Evolutionary conservation across 805 yeast species (phyloP).

Genomic region (Wickerhamiella azymoides): DNA sequence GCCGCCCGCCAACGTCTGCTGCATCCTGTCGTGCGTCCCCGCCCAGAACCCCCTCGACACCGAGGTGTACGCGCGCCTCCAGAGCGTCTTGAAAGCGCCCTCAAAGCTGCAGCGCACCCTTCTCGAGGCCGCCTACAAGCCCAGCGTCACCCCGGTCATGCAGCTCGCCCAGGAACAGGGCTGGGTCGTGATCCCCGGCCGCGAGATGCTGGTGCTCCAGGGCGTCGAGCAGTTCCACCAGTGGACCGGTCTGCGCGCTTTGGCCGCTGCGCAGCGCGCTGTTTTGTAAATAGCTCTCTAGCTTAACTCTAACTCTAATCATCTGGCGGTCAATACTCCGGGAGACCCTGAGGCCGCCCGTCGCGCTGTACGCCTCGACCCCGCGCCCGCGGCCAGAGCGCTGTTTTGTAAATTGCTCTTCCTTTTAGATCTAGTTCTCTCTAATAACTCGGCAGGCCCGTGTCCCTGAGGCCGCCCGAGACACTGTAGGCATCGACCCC

Average conservation of each 20-base stretch:
- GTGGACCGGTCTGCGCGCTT: conserved; percentile 39
- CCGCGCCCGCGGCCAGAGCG: no score
- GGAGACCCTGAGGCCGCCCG: no score
- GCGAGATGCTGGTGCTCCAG: conserved; percentile 84
- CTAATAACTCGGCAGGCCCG: neutral
- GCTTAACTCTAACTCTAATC: no score
- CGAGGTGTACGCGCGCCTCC: conserved; percentile 8
- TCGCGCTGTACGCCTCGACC: no score
- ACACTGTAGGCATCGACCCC: conserved; percentile 44
- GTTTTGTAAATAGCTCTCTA: conserved; percentile 10
- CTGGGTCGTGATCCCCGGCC: conserved; percentile 84
- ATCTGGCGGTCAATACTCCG: no score
- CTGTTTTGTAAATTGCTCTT: conserved; percentile 10
- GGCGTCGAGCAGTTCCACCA: conserved; percentile 75
- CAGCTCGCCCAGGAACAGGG: conserved; percentile 46
- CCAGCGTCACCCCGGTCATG: conserved; percentile 78
- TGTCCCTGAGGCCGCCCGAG: conserved; percentile 51
- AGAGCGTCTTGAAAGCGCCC: conserved; percentile 28
- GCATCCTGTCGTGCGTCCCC: conserved; percentile 22
- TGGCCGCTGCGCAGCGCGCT: conserved; percentile 16
- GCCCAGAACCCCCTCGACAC: conserved; percentile 14
- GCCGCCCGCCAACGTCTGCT: conserved; percentile 39
- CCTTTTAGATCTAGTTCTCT: no score
- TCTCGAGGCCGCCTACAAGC: conserved; percentile 92
- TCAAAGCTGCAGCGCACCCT: conserved; percentile 32